Evolutionary conservation across 495 filamentous ascomycete genomes (phyloP), one percentile per base, ranked within the genome.

Genomic region (Xylaria acuta): DNA sequence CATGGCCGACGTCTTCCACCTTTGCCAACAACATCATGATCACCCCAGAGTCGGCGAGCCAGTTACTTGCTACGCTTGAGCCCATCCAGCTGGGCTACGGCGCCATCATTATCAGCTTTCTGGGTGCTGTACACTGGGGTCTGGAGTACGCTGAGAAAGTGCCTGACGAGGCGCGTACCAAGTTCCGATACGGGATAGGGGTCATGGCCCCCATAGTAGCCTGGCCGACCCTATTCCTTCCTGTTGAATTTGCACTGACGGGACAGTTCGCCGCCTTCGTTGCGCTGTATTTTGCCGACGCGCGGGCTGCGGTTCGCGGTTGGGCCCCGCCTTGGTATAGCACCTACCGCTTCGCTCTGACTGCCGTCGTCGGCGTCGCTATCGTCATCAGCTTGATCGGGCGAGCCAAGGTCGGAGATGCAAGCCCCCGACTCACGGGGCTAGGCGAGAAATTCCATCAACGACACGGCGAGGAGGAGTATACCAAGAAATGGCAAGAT

Each of bases 81-180:
- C 97, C 95, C 30, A 84, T 98, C 75, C 96, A 99, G 82, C 85
- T 98, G 64, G 96, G 93, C 64, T 97, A 96, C 76, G 96, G 96
- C 67, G 96, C 96, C 56, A 90, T 97, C 64, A 94, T 98, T 75
- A 91, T 98, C 76, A 97, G 94, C 58, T 98, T 98, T 88, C 89
- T 99, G 30, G 96, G 96, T 62, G 96, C 97, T 45, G 90, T 98
- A 76, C 96, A 99, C 82, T 98, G 97, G 97, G 86, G 83, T 89
- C 90, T 86, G 87, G 95, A 82, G 89, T 95, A 77, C 80, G 88
- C 80, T 86, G 84, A 85, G 58, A 84, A 83, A 72, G 51, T 65
- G n/a, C 71, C 80, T 3, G 62, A 73, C 20, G 71, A 25, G 2
- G 72, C 75, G 11, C 84, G 84, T 25, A 83, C 81, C 6, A 75